A percentile compares a stretch with the other conserved stretches of the same genome.
These are phyloP conservation scores for Malassezia sp. DNA, from an alignment of 1,284 basidiomycete genomes.

Conservation along the genomic window DNA sequence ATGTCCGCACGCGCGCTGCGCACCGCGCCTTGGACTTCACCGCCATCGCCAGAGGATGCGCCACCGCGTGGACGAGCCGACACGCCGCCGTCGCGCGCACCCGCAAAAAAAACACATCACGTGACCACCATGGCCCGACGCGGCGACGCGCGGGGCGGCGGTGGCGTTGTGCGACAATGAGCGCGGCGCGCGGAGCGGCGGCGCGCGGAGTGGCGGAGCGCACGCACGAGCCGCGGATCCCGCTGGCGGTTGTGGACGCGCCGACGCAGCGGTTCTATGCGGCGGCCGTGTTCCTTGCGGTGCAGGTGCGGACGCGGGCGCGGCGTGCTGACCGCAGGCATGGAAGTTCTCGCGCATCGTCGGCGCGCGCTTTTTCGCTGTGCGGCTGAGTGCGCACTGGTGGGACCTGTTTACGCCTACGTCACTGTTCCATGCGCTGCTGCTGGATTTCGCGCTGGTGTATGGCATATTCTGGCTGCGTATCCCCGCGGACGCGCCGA, in stretches of 20 bases:
- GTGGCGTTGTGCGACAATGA: neutral
- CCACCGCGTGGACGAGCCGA: too few species aligned
- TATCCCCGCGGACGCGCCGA: constrained; percentile 50
- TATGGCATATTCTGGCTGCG: constrained; percentile 50
- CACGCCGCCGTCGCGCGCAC: too few species aligned
- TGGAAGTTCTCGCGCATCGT: constrained; percentile 5
- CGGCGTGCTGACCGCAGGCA: constrained; percentile 39
- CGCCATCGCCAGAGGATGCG: too few species aligned
- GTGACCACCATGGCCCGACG: neutral
- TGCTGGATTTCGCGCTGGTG: constrained; percentile 15
- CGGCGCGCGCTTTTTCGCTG: neutral
- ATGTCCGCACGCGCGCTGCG: constrained; percentile 6
- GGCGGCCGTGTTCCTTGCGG: constrained; percentile 49
- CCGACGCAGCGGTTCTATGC: constrained; percentile 53
- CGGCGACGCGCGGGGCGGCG: neutral
- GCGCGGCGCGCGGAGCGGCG: neutral
- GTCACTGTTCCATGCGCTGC: constrained; percentile 5
- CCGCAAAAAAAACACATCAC: constrained; percentile 2
- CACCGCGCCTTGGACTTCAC: constrained; percentile 41
- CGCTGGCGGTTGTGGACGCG: constrained; percentile 45
- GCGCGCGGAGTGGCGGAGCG: neutral
- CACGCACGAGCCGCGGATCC: constrained; percentile 37
- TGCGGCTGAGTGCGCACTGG: neutral
- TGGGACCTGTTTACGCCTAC: constrained; percentile 9
- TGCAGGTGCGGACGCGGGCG: constrained; percentile 52